Conservation (phyloP, 2,329 filamentous ascomycete species). For the Ceratocystis smalleyi region DNA sequence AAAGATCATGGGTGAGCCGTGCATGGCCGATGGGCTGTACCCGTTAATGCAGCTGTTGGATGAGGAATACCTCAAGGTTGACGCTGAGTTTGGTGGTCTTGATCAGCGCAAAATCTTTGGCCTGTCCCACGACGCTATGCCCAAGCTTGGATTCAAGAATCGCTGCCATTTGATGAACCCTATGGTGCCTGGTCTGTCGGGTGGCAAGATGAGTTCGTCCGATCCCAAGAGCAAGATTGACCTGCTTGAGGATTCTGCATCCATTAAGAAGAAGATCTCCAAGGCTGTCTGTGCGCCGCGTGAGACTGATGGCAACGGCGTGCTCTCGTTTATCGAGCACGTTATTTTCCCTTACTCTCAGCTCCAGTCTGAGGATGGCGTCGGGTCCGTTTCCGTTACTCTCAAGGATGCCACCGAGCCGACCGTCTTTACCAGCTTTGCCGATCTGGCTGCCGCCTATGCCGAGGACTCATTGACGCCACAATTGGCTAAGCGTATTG, state of each 20-base stretch:
- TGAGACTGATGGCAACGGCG: conserved; percentile 68
- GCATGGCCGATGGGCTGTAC: conserved; percentile 37
- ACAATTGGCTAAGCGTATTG: conserved; percentile 73
- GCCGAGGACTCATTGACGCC: conserved; percentile 62
- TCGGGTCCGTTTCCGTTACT: conserved; percentile 31
- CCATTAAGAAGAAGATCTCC: conserved; percentile 65
- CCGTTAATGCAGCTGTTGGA: conserved; percentile 65
- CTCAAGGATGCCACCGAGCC: conserved; percentile 58
- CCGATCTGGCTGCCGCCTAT: conserved; percentile 67
- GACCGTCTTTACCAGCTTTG: conserved; percentile 62
- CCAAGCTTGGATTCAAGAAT: conserved; percentile 64
- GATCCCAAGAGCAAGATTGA: conserved; percentile 77
- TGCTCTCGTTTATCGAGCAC: conserved; percentile 73
- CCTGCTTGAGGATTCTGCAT: conserved; percentile 63
- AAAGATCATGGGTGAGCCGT: conserved; percentile 70
- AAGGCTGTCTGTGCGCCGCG: conserved; percentile 70
- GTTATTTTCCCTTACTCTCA: conserved; percentile 65
- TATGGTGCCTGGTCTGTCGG: conserved; percentile 75
- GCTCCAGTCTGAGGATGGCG: conserved; percentile 30
- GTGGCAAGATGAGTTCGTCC: conserved; percentile 76
- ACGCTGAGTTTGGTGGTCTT: conserved; percentile 70
- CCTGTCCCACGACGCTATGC: conserved; percentile 68
- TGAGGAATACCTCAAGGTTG: conserved; percentile 74
- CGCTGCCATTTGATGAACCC: conserved; percentile 38
- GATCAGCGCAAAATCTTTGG: conserved; percentile 87